These are phyloP conservation scores for Pseudocercospora vitis DNA, from an alignment of 2,329 filamentous ascomycete species.

Conservation along the genomic window DNA sequence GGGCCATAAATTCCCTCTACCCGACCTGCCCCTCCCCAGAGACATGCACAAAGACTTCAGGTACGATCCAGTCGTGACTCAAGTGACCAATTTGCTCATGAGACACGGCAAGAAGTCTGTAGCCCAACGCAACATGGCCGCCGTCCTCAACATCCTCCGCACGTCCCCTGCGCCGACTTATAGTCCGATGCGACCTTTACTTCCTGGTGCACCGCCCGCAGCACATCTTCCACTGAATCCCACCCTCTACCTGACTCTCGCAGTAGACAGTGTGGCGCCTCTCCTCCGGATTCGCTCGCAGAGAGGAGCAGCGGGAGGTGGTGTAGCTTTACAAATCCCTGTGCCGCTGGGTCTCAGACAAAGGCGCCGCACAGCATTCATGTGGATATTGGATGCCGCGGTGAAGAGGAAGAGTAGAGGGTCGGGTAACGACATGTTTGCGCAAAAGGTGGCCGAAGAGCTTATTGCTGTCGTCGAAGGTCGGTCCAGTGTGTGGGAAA, in stretches of 20 bases:
- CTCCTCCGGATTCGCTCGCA: slow-evolving; percentile 76
- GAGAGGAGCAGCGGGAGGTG: slow-evolving; percentile 80
- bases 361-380: slow-evolving; percentile 73
- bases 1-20: slow-evolving; percentile 78
- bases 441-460: slow-evolving; percentile 79
- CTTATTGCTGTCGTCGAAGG: slow-evolving; percentile 86
- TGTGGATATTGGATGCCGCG: slow-evolving; percentile 87
- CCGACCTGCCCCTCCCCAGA: slow-evolving; percentile 64
- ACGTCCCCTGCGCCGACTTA: slow-evolving; percentile 76
- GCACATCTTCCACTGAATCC: slow-evolving; percentile 84
- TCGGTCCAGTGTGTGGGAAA: slow-evolving; percentile 79
- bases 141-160: slow-evolving; percentile 79
- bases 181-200: slow-evolving; percentile 67
- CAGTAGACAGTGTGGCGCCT: slow-evolving; percentile 89
- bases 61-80: slow-evolving; percentile 80
- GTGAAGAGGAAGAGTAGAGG: slow-evolving; percentile 73
- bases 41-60: slow-evolving; percentile 70
- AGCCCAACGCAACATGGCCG: slow-evolving; percentile 89
- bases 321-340: slow-evolving; percentile 78
- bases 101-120: slow-evolving; percentile 81
- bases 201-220: slow-evolving; percentile 73
- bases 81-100: slow-evolving; percentile 91
- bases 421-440: slow-evolving; percentile 70
- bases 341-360: slow-evolving; percentile 73
- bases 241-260: slow-evolving; percentile 81